These are phyloP conservation scores for Myxozyma kluyveri DNA, from an alignment of 805 yeast genomes.

Conservation along the genomic window DNA sequence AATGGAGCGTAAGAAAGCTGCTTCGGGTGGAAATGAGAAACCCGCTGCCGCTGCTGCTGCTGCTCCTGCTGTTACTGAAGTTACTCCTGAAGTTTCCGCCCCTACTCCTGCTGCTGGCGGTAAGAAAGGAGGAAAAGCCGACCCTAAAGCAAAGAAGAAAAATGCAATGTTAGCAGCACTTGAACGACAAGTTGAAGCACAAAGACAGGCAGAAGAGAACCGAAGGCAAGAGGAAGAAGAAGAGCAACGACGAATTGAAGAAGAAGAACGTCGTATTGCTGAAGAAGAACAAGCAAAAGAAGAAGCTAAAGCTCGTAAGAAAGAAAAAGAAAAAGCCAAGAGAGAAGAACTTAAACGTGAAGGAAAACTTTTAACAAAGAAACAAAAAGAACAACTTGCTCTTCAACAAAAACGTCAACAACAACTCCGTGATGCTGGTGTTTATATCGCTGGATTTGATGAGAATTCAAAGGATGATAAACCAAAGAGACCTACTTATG, in stretches of 20 bases:
- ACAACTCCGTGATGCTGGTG: constrained; percentile 70
- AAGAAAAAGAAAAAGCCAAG: constrained; percentile 82
- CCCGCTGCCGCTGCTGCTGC: constrained; percentile 42
- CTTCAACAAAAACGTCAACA: constrained; percentile 85
- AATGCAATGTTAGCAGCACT: constrained; percentile 91
- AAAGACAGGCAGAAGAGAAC: constrained; percentile 85
- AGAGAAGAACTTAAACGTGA: constrained; percentile 92
- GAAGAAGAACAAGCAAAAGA: constrained; percentile 42
- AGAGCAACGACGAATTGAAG: constrained; percentile 49
- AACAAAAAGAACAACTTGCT: constrained; percentile 90
- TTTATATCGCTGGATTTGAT: constrained; percentile 68
- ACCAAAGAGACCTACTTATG: constrained; percentile 67
- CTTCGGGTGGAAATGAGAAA: constrained; percentile 47
- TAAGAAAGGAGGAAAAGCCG: constrained; percentile 16
- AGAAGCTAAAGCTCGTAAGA: constrained; percentile 52
- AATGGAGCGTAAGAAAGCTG: constrained; percentile 56
- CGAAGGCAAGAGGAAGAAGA: constrained; percentile 69
- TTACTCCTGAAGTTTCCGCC: constrained; percentile 24
- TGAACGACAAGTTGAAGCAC: constrained; percentile 81
- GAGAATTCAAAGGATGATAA: constrained; percentile 41
- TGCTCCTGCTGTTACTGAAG: constrained; percentile 42
- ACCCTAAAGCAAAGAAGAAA: constrained; percentile 69
- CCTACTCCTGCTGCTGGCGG: constrained; percentile 36
- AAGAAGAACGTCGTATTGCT: constrained; percentile 48
- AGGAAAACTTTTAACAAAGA: constrained; percentile 90